Percentiles rank a stretch among this genome's conserved stretches.
Evolutionary conservation across 345 rosid genomes (phyloP).

Genomic region (Carallia pectinifolia): DNA sequence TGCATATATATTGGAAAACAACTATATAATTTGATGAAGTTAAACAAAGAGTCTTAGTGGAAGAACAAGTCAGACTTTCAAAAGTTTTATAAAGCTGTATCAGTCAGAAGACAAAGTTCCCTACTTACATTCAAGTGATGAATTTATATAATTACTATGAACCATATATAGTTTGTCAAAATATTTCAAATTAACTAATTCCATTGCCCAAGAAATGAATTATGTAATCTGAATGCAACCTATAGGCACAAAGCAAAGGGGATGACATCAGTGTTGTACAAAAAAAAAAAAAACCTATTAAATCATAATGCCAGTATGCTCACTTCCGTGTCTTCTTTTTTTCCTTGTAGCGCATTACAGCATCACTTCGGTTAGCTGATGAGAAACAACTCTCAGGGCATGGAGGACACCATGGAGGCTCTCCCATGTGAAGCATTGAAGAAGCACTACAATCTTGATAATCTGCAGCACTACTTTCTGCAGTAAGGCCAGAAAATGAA

Average conservation of each 20-base stretch:
- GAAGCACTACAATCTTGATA: conserved; percentile 94
- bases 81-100: background rate
- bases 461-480: conserved; percentile 75
- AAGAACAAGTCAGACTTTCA: background rate
- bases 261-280: background rate
- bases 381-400: conserved; percentile 56
- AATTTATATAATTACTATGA: background rate
- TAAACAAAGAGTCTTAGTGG: no score
- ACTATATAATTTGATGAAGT: no score
- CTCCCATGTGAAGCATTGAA: conserved; percentile 67
- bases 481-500: conserved; percentile 91
- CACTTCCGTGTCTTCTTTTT: conserved; percentile 95
- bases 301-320: conserved; percentile 20
- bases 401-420: conserved; percentile 85
- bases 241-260: background rate
- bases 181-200: background rate
- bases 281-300: background rate
- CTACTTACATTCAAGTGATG: background rate
- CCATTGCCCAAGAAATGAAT: background rate
- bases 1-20: background rate
- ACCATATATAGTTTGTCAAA: background rate
- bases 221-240: background rate
- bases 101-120: background rate
- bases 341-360: conserved; percentile 94
- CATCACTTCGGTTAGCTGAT: conserved; percentile 63